Evolutionary conservation across 2,329 filamentous ascomycete genomes (phyloP).

Genomic region (Herpotrichia juniperi): DNA sequence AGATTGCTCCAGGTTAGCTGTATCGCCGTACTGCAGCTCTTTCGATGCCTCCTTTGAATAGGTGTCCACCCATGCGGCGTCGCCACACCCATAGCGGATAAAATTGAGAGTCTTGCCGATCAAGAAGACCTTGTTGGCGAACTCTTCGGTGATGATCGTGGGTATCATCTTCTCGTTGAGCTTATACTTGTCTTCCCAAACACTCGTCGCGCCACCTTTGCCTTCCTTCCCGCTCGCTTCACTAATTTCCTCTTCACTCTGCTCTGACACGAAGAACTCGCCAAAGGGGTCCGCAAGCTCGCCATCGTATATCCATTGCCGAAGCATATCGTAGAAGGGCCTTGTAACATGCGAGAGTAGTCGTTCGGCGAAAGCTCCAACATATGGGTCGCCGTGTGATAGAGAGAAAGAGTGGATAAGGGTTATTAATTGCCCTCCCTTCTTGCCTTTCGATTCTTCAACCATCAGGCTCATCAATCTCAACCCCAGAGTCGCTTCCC

Average conservation of each 20-base stretch:
- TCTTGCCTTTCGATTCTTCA: slow-evolving; percentile 80
- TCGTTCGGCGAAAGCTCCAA: slow-evolving; percentile 89
- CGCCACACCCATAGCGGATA: slow-evolving; percentile 92
- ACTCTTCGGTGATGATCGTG: slow-evolving; percentile 89
- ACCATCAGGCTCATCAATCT: slow-evolving; percentile 93
- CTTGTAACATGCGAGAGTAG: slow-evolving; percentile 84
- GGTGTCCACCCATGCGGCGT: slow-evolving; percentile 92
- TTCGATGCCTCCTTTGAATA: slow-evolving; percentile 94
- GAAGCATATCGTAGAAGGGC: slow-evolving; percentile 95
- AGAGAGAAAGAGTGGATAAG: slow-evolving; percentile 92
- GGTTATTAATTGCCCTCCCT: slow-evolving; percentile 90
- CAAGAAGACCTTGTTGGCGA: slow-evolving; percentile 94
- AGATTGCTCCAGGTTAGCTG: slow-evolving; percentile 85
- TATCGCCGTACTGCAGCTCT: slow-evolving; percentile 91
- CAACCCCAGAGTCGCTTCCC: slow-evolving; percentile 94
- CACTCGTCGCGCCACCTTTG: slow-evolving; percentile 74
- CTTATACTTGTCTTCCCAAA: slow-evolving; percentile 98
- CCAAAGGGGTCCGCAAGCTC: slow-evolving; percentile 95
- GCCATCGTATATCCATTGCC: slow-evolving; percentile 97
- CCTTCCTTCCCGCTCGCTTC: slow-evolving; percentile 48
- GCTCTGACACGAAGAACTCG: slow-evolving; percentile 94
- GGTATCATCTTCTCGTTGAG: slow-evolving; percentile 86
- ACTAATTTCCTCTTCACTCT: slow-evolving; percentile 60
- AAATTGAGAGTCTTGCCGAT: slow-evolving; percentile 99
- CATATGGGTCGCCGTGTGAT: slow-evolving; percentile 93